Percentiles rank a stretch among this genome's conserved stretches.
phyloP scores from a whole-genome alignment of 2,329 filamentous ascomycete species.

The Aspergillus glaucus region DNA sequence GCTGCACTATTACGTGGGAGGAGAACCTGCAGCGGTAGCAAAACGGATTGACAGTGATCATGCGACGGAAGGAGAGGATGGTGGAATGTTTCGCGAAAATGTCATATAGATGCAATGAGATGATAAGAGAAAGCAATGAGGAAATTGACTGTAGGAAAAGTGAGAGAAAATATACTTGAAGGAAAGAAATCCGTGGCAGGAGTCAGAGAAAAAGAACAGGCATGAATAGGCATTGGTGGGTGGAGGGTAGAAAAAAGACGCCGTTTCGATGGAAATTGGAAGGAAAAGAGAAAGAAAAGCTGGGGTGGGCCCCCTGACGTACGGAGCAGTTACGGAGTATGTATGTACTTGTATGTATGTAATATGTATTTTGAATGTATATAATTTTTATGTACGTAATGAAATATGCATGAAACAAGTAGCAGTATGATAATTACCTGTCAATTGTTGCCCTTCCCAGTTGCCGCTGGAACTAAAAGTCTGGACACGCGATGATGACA shows the following conservation, averaged over 20 bases:
- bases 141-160: not conserved
- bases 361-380: not conserved
- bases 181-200: not conserved
- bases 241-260: not conserved
- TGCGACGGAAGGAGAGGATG: not conserved
- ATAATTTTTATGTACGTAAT: not conserved
- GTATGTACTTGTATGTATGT: slow-evolving; percentile 4
- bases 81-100: not conserved
- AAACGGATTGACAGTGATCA: not conserved
- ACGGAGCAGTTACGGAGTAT: not conserved
- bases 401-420: not conserved
- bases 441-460: too few relatives aligned
- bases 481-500: slow-evolving; percentile 11
- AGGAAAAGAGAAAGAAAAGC: slow-evolving; percentile 1
- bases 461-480: too few relatives aligned
- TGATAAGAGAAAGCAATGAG: not conserved
- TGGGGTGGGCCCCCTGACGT: not conserved
- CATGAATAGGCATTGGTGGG: not conserved
- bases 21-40: slow-evolving; percentile 21
- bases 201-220: not conserved
- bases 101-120: not conserved
- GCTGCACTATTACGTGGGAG: slow-evolving; percentile 32
- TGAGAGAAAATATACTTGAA: not conserved
- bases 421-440: too few relatives aligned
- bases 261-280: not conserved